These are phyloP conservation scores for Sutorius eximius DNA, from an alignment of 1,284 basidiomycete species.

Conservation along the genomic window DNA sequence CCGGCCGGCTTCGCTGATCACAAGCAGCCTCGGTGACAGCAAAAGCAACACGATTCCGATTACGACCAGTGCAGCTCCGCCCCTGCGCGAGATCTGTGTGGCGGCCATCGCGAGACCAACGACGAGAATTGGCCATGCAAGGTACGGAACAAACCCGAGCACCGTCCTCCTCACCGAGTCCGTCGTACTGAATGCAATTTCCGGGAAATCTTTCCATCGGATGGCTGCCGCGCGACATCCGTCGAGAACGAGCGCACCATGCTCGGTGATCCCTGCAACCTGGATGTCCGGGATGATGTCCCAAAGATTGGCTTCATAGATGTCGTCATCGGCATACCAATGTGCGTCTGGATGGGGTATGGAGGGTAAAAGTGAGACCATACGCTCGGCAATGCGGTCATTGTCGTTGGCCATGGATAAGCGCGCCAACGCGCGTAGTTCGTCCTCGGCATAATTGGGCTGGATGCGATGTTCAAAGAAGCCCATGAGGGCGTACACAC, in stretches of 20 bases:
- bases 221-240: conserved; percentile 19
- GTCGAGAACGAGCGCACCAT: conserved; percentile 20
- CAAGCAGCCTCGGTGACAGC: too few species aligned
- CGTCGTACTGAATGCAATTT: neutral
- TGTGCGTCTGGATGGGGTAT: too few species aligned
- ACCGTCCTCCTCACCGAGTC: too few species aligned
- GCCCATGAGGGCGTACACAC: conserved; percentile 23
- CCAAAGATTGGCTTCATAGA: conserved; percentile 19
- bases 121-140: too few species aligned
- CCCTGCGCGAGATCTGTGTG: too few species aligned
- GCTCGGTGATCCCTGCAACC: conserved; percentile 18
- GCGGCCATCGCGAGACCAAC: too few species aligned
- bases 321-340: conserved; percentile 18
- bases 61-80: too few species aligned
- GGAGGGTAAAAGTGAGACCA: too few species aligned
- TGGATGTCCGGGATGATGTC: conserved; percentile 21
- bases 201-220: conserved; percentile 23
- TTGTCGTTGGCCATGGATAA: conserved; percentile 26
- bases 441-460: conserved; percentile 10
- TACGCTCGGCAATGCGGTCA: neutral
- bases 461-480: conserved; percentile 23
- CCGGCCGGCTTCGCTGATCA: too few species aligned
- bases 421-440: conserved; percentile 16
- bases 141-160: too few species aligned
- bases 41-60: too few species aligned